A percentile compares a stretch with the other conserved stretches of the same genome.
phyloP scores from a whole-genome alignment of 1,139 yeast species.

The Protomyces gravidus region DNA sequence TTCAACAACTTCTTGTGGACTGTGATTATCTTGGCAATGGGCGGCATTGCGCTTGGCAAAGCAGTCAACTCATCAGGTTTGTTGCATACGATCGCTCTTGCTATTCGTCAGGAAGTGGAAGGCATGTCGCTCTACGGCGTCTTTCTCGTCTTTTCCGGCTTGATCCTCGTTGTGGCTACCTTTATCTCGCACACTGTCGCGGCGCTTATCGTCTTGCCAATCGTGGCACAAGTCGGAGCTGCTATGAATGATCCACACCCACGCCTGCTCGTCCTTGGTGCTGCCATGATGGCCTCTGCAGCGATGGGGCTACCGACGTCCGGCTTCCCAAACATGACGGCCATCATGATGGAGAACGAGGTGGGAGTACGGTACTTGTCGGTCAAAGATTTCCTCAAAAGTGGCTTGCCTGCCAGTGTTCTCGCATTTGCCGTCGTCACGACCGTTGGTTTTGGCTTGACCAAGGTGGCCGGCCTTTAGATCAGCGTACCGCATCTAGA shows the following conservation, averaged over 20 bases:
- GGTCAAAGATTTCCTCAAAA: slow-evolving; percentile 73
- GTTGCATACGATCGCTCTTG: slow-evolving; percentile 66
- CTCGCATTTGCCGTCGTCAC: slow-evolving; percentile 64
- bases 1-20: slow-evolving; percentile 93
- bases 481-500: no score
- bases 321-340: slow-evolving; percentile 95
- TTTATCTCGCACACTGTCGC: slow-evolving; percentile 96
- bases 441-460: slow-evolving; percentile 69
- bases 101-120: slow-evolving; percentile 57
- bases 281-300: slow-evolving; percentile 78
- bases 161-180: slow-evolving; percentile 79
- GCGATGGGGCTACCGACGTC: slow-evolving; percentile 97
- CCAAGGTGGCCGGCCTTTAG: slow-evolving; percentile 21
- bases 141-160: slow-evolving; percentile 67
- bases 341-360: slow-evolving; percentile 86
- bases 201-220: slow-evolving; percentile 81
- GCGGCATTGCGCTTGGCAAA: slow-evolving; percentile 88
- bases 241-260: slow-evolving; percentile 64
- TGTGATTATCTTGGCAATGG: slow-evolving; percentile 89
- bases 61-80: slow-evolving; percentile 87
- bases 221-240: slow-evolving; percentile 81
- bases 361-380: slow-evolving; percentile 80
- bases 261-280: slow-evolving; percentile 68
- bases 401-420: slow-evolving; percentile 84
- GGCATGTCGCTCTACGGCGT: slow-evolving; percentile 64